Evolutionary conservation across 495 filamentous ascomycete species (phyloP).

Genomic region (Aspergillus homomorphus): DNA sequence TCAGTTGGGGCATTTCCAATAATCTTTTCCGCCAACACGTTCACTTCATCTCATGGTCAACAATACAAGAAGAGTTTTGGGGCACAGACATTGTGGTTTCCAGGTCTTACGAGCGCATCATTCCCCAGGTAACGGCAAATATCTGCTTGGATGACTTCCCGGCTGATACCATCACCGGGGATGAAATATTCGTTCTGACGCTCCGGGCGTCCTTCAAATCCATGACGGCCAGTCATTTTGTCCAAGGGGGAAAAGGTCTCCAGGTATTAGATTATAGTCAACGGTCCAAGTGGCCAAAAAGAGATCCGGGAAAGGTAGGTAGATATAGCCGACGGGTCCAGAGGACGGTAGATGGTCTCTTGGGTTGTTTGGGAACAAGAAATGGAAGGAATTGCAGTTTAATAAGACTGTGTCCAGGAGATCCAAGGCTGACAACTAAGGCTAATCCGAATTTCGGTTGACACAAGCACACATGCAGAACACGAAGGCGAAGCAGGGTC

Average conservation of each 20-base stretch:
- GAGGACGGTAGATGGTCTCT: slow-evolving; percentile 13
- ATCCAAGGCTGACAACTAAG: slow-evolving; percentile 26
- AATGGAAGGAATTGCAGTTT: slow-evolving; percentile 24
- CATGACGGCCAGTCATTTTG: slow-evolving; percentile 48
- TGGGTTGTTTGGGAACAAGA: slow-evolving; percentile 16
- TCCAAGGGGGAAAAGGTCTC: slow-evolving; percentile 30
- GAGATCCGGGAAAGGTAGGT: slow-evolving; percentile 14
- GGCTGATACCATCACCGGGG: slow-evolving; percentile 82
- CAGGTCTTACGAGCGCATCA: slow-evolving; percentile 85
- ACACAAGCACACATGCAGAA: slow-evolving; percentile 18
- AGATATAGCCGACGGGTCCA: slow-evolving; percentile 24
- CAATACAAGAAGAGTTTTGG: slow-evolving; percentile 16
- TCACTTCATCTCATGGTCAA: background rate
- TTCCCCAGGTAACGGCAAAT: slow-evolving; percentile 92
- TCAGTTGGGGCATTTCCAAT: slow-evolving; percentile 27
- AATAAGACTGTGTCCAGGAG: slow-evolving; percentile 23
- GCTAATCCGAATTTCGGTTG: slow-evolving; percentile 22
- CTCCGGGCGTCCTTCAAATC: slow-evolving; percentile 35
- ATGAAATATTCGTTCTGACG: slow-evolving; percentile 85
- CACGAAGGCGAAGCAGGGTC: slow-evolving; percentile 13
- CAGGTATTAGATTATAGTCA: slow-evolving; percentile 29
- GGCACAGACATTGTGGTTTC: slow-evolving; percentile 69
- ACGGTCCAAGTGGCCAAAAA: slow-evolving; percentile 37
- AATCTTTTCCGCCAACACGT: background rate
- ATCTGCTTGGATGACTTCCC: slow-evolving; percentile 92